Evolutionary conservation across 768 basidiomycete species (phyloP), one percentile per base, ranked within the genome.

Genomic region (Favolaschia claudopus): DNA sequence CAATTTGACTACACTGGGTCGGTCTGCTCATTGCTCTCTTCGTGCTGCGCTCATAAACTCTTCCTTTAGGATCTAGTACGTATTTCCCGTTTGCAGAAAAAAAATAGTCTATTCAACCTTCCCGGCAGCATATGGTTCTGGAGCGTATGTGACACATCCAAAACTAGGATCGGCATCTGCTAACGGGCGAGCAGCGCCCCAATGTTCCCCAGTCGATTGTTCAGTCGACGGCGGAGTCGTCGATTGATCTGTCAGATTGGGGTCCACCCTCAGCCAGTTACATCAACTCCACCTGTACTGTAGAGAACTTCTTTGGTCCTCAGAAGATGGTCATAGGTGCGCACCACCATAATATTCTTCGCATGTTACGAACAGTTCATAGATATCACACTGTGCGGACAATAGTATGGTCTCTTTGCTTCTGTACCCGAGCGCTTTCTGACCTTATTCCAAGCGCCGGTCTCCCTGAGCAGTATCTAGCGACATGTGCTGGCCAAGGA

Each of bases 1-100:
- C 90, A 92, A 69, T 84, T 92, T 63, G 90, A 89, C 37, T 73
- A 73, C 22, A 64, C 76, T 31, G 80, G 80, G 62, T 64, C 28
- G 13, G 49, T 4, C 28, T 19, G 31, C 36, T 38, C 24, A 24
- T 36, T 22, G 14, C 36, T 28, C 36, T n/a, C 43, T 19, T 24
- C 24, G 37, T 34, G 29, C 31, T 24, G 15, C 28, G 10, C 52
- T 54, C 44, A 51, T 36, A 49, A 28, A 17, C 44, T 59, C 33
- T 55, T 29, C 19, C 32, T 25, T 56, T 54, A 64, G 62, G 33
- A 60, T 64, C 49, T 64, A 60, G 63, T 64, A 48, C 58, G 63
- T 64, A 31, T 7, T 25, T 32, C 15, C 37, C 2, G 10, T 14
- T 39, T 32, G 56, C 33, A 17, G 25, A 19, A 3, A 28, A 8